Conservation (phyloP, 2,329 filamentous ascomycete species). For the Orbilia blumenaviensis region DNA sequence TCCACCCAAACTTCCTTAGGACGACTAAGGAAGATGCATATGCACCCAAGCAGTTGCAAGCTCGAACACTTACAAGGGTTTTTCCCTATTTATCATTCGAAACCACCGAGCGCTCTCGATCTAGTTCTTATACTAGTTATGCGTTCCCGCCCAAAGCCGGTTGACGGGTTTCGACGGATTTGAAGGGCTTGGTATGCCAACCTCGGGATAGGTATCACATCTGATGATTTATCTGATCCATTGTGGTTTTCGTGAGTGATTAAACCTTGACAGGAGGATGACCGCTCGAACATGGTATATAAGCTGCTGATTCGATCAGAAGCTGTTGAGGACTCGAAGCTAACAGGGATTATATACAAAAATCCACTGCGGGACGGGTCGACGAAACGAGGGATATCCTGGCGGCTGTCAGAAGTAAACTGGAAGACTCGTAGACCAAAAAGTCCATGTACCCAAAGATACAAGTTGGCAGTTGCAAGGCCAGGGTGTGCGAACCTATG, state of each 20-base stretch:
- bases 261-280: neutral
- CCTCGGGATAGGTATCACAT: conserved; percentile 26
- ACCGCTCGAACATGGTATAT: no score
- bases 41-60: conserved; percentile 42
- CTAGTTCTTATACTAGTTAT: conserved; percentile 21
- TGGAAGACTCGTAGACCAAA: conserved; percentile 19
- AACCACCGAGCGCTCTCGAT: conserved; percentile 29
- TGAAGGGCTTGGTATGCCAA: neutral
- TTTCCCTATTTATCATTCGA: neutral
- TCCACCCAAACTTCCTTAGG: neutral
- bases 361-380: conserved; percentile 53
- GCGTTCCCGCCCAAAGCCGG: conserved; percentile 38
- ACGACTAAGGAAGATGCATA: conserved; percentile 19
- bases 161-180: conserved; percentile 29
- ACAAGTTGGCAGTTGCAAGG: no score
- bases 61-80: conserved; percentile 28
- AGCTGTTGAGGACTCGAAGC: conserved; percentile 6
- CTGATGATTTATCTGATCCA: conserved; percentile 4
- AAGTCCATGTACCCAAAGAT: conserved; percentile 9
- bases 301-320: neutral
- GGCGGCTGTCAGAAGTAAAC: conserved; percentile 43
- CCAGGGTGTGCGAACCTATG: no score
- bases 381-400: conserved; percentile 51
- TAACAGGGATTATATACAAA: conserved; percentile 46
- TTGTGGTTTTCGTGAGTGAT: conserved; percentile 50